Percentiles rank a stretch among this genome's conserved stretches.
Evolutionary conservation across 1,284 basidiomycete genomes (phyloP).

Genomic region (Boletus austroedulis): DNA sequence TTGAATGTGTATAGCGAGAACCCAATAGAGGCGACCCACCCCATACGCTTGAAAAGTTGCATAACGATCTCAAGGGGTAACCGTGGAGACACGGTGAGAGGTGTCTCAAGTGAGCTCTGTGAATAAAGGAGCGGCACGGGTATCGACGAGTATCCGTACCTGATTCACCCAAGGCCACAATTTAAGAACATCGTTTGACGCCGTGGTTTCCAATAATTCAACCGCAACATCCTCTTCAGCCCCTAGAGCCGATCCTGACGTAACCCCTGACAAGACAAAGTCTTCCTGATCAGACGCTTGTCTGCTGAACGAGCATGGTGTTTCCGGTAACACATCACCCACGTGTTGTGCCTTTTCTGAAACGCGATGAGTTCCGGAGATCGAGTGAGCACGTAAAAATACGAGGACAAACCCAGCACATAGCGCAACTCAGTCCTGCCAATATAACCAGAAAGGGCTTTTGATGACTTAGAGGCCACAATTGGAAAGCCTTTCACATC

Average conservation of each 20-base stretch:
- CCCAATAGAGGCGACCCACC: conserved; percentile 57
- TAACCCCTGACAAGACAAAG: conserved; percentile 47
- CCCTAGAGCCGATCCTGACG: conserved; percentile 52
- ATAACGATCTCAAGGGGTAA: conserved; percentile 95
- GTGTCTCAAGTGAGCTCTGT: conserved; percentile 56
- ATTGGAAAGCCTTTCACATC: conserved; percentile 92
- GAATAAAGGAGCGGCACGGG: conserved; percentile 3
- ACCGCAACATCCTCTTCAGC: conserved; percentile 66
- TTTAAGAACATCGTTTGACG: conserved; percentile 60
- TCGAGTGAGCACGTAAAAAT: background rate
- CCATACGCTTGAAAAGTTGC: conserved; percentile 94
- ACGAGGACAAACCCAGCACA: conserved; percentile 62
- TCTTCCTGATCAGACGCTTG: conserved; percentile 46
- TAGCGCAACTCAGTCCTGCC: conserved; percentile 83
- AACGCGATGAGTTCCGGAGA: background rate
- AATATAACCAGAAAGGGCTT: conserved; percentile 83
- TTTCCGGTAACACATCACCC: conserved; percentile 60
- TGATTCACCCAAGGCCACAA: conserved; percentile 93
- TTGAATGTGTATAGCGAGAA: background rate
- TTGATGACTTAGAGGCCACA: conserved; percentile 51
- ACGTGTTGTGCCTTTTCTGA: conserved; percentile 70
- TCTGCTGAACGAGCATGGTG: conserved; percentile 67
- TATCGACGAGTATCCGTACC: conserved; percentile 42
- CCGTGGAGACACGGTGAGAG: conserved; percentile 89
- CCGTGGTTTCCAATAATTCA: conserved; percentile 58